Conservation (phyloP, 2,329 filamentous ascomycete species). For the Bisporella sp. region DNA sequence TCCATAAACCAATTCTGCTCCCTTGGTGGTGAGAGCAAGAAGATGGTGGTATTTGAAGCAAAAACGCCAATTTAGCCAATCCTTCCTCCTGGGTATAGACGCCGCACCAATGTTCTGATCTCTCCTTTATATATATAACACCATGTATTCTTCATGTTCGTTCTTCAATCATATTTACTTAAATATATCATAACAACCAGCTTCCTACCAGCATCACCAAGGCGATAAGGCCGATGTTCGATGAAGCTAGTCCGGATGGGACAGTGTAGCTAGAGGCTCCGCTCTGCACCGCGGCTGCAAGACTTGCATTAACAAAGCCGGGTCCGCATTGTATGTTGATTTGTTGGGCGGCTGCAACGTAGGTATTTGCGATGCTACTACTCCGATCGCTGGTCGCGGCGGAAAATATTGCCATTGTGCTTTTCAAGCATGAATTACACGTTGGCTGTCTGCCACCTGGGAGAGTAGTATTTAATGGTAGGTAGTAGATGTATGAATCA, state of each 20-base stretch:
- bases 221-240: background rate
- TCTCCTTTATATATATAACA: too few relatives aligned
- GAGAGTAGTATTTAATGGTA: slow-evolving; percentile 70
- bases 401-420: slow-evolving; percentile 78
- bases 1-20: too few relatives aligned
- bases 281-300: slow-evolving; percentile 26
- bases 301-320: slow-evolving; percentile 48
- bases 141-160: too few relatives aligned
- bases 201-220: background rate
- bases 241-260: background rate
- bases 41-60: too few relatives aligned
- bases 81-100: too few relatives aligned
- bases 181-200: background rate
- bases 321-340: slow-evolving; percentile 62
- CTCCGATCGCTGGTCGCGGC: slow-evolving; percentile 57
- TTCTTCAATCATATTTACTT: too few relatives aligned
- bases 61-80: too few relatives aligned
- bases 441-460: slow-evolving; percentile 61
- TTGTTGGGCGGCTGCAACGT: slow-evolving; percentile 62
- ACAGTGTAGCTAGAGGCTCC: background rate
- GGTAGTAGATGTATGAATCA: slow-evolving; percentile 76
- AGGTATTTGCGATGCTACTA: slow-evolving; percentile 62
- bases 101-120: too few relatives aligned
- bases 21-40: too few relatives aligned
- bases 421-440: slow-evolving; percentile 68